These are phyloP conservation scores for Tuber umbilicatum DNA, from an alignment of 495 filamentous ascomycete species.

Conservation along the genomic window DNA sequence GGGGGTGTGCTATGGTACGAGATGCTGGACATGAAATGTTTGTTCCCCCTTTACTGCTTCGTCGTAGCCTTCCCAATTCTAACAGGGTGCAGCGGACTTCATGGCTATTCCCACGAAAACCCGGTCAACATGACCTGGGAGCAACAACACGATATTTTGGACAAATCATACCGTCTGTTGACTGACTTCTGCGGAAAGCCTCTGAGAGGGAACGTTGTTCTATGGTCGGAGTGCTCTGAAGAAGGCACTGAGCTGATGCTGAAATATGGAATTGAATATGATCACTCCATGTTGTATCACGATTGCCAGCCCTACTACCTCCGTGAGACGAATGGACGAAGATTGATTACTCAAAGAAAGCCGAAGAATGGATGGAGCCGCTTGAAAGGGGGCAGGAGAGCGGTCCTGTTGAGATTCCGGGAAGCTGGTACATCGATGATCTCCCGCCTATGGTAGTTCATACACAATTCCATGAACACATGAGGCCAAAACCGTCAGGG, in stretches of 20 bases:
- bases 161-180: slow-evolving; percentile 67
- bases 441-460: slow-evolving; percentile 45
- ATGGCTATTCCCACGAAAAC: slow-evolving; percentile 72
- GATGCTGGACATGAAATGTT: slow-evolving; percentile 70
- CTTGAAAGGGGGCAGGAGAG: slow-evolving; percentile 51
- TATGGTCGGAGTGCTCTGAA: slow-evolving; percentile 58
- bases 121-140: slow-evolving; percentile 63
- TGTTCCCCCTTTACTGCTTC: not conserved
- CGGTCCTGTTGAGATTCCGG: slow-evolving; percentile 60
- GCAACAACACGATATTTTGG: slow-evolving; percentile 67
- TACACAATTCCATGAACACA: slow-evolving; percentile 20
- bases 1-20: slow-evolving; percentile 65
- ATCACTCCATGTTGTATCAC: slow-evolving; percentile 62
- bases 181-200: slow-evolving; percentile 66
- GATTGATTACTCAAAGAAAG: slow-evolving; percentile 56
- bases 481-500: not conserved
- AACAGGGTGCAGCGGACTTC: slow-evolving; percentile 50
- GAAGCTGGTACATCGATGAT: slow-evolving; percentile 65
- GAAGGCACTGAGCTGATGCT: slow-evolving; percentile 63
- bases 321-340: slow-evolving; percentile 56
- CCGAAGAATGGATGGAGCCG: slow-evolving; percentile 62
- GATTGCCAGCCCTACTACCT: slow-evolving; percentile 62
- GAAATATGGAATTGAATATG: slow-evolving; percentile 63
- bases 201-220: slow-evolving; percentile 58
- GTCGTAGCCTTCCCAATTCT: not conserved